These are phyloP conservation scores for Myxozyma neglecta DNA, from an alignment of 805 yeast genomes.

Conservation along the genomic window DNA sequence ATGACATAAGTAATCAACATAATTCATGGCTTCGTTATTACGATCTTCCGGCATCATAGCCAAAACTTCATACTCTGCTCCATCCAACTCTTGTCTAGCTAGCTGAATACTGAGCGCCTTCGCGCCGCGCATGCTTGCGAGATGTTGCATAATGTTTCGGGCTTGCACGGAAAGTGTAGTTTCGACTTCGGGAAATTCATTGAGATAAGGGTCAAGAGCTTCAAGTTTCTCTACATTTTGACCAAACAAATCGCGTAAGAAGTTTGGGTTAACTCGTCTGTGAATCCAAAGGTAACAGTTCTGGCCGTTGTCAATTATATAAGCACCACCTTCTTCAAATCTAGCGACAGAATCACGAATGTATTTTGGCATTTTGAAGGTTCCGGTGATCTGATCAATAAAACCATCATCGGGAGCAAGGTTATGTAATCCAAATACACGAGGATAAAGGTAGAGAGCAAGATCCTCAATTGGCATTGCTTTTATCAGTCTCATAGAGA, in stretches of 20 bases:
- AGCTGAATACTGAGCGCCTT: conserved; percentile 55
- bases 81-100: conserved; percentile 65
- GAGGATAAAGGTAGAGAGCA: conserved; percentile 73
- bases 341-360: conserved; percentile 47
- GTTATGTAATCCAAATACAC: conserved; percentile 69
- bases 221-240: conserved; percentile 45
- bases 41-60: conserved; percentile 75
- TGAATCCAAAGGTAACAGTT: conserved; percentile 64
- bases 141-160: conserved; percentile 58
- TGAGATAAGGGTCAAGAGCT: conserved; percentile 50
- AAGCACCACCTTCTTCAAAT: conserved; percentile 69
- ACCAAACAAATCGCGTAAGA: conserved; percentile 77
- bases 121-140: conserved; percentile 46
- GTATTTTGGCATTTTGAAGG: conserved; percentile 53
- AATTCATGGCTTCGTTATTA: conserved; percentile 54
- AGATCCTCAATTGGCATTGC: conserved; percentile 57
- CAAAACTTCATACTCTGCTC: conserved; percentile 55
- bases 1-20: conserved; percentile 64
- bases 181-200: conserved; percentile 69
- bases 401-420: conserved; percentile 59
- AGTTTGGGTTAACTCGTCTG: conserved; percentile 61
- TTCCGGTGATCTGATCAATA: conserved; percentile 38
- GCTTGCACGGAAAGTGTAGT: conserved; percentile 71
- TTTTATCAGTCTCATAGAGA: conserved; percentile 52
- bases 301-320: conserved; percentile 70